Base-by-base conservation (phyloP, 345 rosid species). In the Hirschfeldia incana region DNA sequence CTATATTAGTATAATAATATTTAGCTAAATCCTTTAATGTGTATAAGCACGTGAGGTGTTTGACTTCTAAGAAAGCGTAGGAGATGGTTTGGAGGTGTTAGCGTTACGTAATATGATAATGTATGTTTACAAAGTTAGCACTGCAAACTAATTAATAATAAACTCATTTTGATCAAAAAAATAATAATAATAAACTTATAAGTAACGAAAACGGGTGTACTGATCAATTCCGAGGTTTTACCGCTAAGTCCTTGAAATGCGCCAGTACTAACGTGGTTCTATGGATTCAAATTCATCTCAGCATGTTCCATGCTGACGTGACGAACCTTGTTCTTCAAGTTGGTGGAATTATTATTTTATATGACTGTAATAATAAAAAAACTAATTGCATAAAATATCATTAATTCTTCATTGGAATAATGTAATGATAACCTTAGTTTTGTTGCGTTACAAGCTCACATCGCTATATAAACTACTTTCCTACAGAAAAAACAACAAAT, bases 401-500 rank as follows among this genome's bases (percentile, higher is more conserved):
- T 2, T 42, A 46, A 4, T 68, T n/a, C 10, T 27, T 3, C 6
- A 16, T 53, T 53, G 59, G 6, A 26, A 49, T 60, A 46, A 46
- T 68, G 27, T 13, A 1, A 69, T 57, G 73, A 34, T 32, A 32
- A n/a, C 33, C 21, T 51, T 49, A 49, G 55, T n/a, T 49, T 49
- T 4, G 55, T 49, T 49, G 16, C 55, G 36, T 4, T 13, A 44
- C 49, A 42, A 62, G 34, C 3, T 13, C 71, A 36, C 28, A 28
- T 10, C 28, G 9, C 3, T 1, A 39, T n/a, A 62, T 1, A 30
- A 6, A 68, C 37, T 28, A 80, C 0, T 34, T 74, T 62, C 66
- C 8, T 6, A 80, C 2, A 36, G 75, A 74, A 36, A 80, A 63
- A 28, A 6, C 30, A 68, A 63, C 26, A 80, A 87, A 86, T 13